Base-by-base conservation (phyloP, 2,329 filamentous ascomycete genomes). In the Hypoxylon sp. region DNA sequence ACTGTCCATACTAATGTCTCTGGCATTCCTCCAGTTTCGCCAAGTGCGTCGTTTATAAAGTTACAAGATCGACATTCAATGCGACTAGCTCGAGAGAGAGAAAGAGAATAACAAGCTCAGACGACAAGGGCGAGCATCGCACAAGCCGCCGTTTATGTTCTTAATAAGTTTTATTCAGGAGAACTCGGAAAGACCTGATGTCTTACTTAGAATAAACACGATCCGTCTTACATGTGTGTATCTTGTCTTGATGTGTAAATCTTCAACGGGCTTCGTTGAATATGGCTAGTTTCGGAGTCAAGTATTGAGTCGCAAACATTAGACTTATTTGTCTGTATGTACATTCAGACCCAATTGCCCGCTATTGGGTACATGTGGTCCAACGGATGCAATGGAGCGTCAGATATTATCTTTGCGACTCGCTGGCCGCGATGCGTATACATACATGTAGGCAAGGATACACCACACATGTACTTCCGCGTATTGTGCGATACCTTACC, bases 11-110 rank as follows among this genome's bases (percentile, higher is more conserved):
- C 37, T 63, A 63, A 71, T 68, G 66, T 62, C 50, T 61, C 24
- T 39, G 37, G 59, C 66, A 69, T 69, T 71, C 66, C 66, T 69
- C 55, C 64, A 67, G 64, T 54, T 66, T 67, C 44, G 59, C 61
- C 48, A 64, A 61, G 46, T 67, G 57, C 64, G 64, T 50, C 63
- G 63, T 62, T 67, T 67, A 67, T 58, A 53, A 66, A 59, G 44
- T 58, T 37, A 48, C 44, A 37, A 35, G 68, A 70, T 70, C 68
- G 68, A 59, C 68, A 68, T 44, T 58, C 50, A 68, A 70, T 70
- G 65, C 68, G 65, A 68, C 68, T 68, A 67, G 61, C 61, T 60
- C 13, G 46, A 58, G 53, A 42, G 37, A 57, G 46, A 63, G 53
- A 61, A 54, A 57, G 46, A 63, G 53, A 61, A 54, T 70, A 47